These are phyloP conservation scores for Picocystis sp. DNA, from an alignment of 163 green algal species.

Conservation along the genomic window DNA sequence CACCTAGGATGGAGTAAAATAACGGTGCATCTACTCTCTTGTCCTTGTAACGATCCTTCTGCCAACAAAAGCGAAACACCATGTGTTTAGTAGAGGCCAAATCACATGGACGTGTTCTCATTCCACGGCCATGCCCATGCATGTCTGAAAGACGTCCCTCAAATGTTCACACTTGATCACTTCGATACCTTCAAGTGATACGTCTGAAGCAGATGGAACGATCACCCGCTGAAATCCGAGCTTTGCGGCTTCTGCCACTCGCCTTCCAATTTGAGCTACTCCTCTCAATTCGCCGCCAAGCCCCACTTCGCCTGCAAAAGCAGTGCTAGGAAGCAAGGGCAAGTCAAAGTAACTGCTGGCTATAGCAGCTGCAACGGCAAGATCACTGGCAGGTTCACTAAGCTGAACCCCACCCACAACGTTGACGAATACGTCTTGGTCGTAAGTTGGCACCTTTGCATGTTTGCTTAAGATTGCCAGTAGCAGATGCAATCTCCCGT, in stretches of 20 bases:
- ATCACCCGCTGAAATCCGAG: constrained; percentile 12
- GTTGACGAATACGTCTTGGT: constrained; percentile 48
- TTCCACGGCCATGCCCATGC: too few relatives aligned
- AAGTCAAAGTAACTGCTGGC: constrained; percentile 21
- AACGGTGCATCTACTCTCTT: too few relatives aligned
- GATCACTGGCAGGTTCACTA: constrained; percentile 56
- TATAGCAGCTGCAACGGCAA: constrained; percentile 61
- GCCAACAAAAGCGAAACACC: too few relatives aligned
- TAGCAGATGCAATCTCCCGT: constrained; percentile 43
- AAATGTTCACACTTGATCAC: too few relatives aligned
- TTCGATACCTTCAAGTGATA: too few relatives aligned
- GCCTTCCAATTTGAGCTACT: constrained; percentile 2
- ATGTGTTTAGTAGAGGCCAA: too few relatives aligned
- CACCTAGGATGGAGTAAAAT: too few relatives aligned
- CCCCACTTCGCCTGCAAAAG: constrained; percentile 23
- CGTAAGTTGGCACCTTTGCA: constrained; percentile 25
- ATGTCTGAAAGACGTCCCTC: too few relatives aligned
- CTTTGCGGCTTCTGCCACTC: constrained; percentile 15
- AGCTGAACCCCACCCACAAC: constrained; percentile 49
- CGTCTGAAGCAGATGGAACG: constrained; percentile 7
- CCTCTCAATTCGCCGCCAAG: constrained; percentile 18
- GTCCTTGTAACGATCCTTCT: too few relatives aligned
- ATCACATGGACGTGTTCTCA: too few relatives aligned
- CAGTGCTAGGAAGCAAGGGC: constrained; percentile 9
- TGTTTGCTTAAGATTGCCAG: constrained; percentile 61